These are phyloP conservation scores for Plasmodium gonderi DNA, from an alignment of 169 alveolate species.

Conservation along the genomic window DNA sequence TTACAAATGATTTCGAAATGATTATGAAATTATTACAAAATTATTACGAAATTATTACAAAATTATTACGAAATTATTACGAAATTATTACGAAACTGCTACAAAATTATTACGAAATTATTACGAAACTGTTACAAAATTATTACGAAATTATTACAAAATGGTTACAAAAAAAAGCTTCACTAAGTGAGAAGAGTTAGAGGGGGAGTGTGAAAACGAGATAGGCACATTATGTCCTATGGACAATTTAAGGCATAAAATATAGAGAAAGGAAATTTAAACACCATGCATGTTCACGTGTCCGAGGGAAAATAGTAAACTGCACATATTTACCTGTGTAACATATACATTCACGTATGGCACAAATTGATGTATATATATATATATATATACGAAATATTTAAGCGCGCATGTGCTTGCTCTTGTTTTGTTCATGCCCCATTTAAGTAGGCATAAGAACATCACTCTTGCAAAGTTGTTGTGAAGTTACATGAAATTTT, in stretches of 20 bases:
- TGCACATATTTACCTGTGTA: background rate
- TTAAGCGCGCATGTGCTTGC: background rate
- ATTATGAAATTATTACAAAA: too few species aligned
- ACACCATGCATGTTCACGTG: constrained; percentile 13
- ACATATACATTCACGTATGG: background rate
- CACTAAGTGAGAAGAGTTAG: background rate
- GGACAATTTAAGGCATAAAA: background rate
- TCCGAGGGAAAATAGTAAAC: background rate
- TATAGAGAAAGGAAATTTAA: constrained; percentile 10
- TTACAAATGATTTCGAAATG: too few species aligned
- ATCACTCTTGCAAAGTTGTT: background rate
- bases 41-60: too few species aligned
- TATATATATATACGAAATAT: too few species aligned
- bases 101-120: too few species aligned
- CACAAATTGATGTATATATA: too few species aligned
- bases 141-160: too few species aligned
- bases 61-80: too few species aligned
- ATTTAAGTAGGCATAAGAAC: background rate
- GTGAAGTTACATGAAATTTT: background rate
- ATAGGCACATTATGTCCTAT: background rate
- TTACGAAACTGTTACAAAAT: too few species aligned
- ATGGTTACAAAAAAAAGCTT: too few species aligned
- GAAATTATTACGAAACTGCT: too few species aligned
- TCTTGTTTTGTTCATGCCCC: background rate
- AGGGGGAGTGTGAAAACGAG: background rate